A percentile compares a stretch with the other conserved stretches of the same genome.
Evolutionary conservation across 2,329 filamentous ascomycete species (phyloP).

Genomic region (Nemania abortiva): DNA sequence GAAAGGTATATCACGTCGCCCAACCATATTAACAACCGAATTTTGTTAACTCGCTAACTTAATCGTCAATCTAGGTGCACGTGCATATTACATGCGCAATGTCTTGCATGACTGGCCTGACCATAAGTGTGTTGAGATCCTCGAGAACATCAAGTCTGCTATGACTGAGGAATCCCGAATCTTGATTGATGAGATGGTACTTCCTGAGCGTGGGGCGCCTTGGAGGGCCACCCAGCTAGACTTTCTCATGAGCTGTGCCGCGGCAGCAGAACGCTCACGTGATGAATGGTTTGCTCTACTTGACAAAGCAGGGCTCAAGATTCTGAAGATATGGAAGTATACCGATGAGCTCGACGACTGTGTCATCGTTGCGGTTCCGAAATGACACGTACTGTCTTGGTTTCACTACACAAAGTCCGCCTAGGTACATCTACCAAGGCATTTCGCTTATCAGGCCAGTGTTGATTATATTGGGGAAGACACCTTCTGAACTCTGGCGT

Average conservation of each 20-base stretch:
- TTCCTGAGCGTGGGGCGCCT: constrained; percentile 35
- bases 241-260: constrained; percentile 34
- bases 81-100: constrained; percentile 42
- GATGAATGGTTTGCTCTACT: constrained; percentile 34
- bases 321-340: constrained; percentile 31
- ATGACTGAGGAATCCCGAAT: constrained; percentile 37
- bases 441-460: too few species aligned
- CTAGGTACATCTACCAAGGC: too few species aligned
- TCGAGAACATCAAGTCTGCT: constrained; percentile 33
- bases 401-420: too few species aligned
- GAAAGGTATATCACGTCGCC: background rate
- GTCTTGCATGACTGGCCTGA: constrained; percentile 40
- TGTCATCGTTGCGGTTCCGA: constrained; percentile 31
- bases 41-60: background rate
- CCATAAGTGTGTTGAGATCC: constrained; percentile 37
- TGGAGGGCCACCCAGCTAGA: constrained; percentile 39
- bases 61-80: constrained; percentile 32
- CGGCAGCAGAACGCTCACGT: constrained; percentile 35
- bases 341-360: constrained; percentile 35
- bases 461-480: too few species aligned
- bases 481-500: too few species aligned
- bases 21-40: too few species aligned
- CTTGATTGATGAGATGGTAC: constrained; percentile 42
- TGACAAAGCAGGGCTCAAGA: constrained; percentile 30
- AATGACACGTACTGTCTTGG: background rate